These are phyloP conservation scores for Cytospora piceicola DNA, from an alignment of 2,329 filamentous ascomycete species.

Conservation along the genomic window DNA sequence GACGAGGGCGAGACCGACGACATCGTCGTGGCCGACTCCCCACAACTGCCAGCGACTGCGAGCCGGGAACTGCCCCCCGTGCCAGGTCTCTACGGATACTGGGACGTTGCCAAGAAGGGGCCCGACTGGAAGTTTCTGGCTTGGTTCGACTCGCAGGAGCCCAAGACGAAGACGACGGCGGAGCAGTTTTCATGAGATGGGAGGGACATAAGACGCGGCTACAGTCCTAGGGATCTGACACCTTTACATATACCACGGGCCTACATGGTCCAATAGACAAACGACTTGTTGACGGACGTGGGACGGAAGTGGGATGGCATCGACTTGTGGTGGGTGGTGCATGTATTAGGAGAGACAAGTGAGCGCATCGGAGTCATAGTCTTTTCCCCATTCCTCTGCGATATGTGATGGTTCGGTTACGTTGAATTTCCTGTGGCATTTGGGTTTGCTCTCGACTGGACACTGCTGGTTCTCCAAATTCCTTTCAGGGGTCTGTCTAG, in stretches of 20 bases:
- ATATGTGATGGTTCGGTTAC: not conserved
- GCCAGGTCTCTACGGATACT: constrained; percentile 30
- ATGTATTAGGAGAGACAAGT: not conserved
- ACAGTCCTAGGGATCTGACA: not conserved
- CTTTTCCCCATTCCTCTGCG: not conserved
- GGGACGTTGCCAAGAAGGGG: constrained; percentile 30
- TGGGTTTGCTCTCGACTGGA: constrained; percentile 4
- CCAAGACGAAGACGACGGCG: constrained; percentile 27
- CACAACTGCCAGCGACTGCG: constrained; percentile 8
- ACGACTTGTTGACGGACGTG: constrained; percentile 5
- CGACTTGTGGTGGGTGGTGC: constrained; percentile 5
- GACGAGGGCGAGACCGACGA: constrained; percentile 24
- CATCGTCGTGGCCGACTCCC: constrained; percentile 19
- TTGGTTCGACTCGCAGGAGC: constrained; percentile 30
- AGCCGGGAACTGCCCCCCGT: constrained; percentile 25
- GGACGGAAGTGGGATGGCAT: not conserved
- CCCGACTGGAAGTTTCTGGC: constrained; percentile 31
- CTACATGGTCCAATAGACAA: not conserved
- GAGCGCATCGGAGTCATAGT: constrained; percentile 10
- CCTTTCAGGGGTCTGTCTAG: not conserved
- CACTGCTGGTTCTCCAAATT: not conserved
- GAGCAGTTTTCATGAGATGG: constrained; percentile 23
- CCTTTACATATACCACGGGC: not conserved
- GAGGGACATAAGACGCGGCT: not conserved
- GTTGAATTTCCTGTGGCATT: constrained; percentile 1